A percentile compares a stretch with the other conserved stretches of the same genome.
Conservation (phyloP, 441 rosid genomes). For the Rhodomyrtus psidioides region DNA sequence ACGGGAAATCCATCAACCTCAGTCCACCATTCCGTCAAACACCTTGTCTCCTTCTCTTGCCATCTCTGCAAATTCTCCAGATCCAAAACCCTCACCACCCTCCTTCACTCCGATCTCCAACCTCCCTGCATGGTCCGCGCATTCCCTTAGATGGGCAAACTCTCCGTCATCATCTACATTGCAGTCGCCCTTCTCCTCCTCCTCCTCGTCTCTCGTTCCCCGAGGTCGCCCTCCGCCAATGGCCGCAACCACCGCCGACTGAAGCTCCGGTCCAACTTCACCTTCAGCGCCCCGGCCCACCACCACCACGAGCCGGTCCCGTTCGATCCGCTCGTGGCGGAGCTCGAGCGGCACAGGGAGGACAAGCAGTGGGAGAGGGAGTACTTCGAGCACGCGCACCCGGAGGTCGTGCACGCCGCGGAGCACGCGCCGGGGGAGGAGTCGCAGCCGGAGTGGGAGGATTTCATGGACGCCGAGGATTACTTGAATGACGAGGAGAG, state of each 20-base stretch:
- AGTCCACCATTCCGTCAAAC: background rate
- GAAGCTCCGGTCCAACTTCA: conserved; percentile 64
- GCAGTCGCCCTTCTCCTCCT: conserved; percentile 54
- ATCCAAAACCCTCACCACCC: background rate
- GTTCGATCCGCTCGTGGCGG: conserved; percentile 84
- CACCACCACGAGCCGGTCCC: conserved; percentile 51
- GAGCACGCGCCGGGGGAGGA: conserved; percentile 73
- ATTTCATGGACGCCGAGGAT: conserved; percentile 88
- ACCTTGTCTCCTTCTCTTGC: background rate
- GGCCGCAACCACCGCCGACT: conserved; percentile 42
- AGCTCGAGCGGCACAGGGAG: conserved; percentile 83
- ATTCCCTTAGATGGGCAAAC: conserved; percentile 34
- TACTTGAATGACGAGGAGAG: conserved; percentile 78
- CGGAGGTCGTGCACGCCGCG: conserved; percentile 24
- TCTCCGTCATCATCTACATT: conserved; percentile 47
- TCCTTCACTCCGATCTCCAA: background rate
- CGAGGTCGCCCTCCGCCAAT: conserved; percentile 24
- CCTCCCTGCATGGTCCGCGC: background rate
- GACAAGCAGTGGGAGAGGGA: conserved; percentile 83
- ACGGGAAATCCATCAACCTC: background rate
- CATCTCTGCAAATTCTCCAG: background rate
- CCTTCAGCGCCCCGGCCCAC: conserved; percentile 18
- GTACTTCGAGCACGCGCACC: conserved; percentile 55
- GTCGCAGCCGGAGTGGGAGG: conserved; percentile 94
- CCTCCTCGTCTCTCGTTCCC: conserved; percentile 59